phyloP scores from a whole-genome alignment of 1,139 yeast species.

The Scheffersomyces lignicola region DNA sequence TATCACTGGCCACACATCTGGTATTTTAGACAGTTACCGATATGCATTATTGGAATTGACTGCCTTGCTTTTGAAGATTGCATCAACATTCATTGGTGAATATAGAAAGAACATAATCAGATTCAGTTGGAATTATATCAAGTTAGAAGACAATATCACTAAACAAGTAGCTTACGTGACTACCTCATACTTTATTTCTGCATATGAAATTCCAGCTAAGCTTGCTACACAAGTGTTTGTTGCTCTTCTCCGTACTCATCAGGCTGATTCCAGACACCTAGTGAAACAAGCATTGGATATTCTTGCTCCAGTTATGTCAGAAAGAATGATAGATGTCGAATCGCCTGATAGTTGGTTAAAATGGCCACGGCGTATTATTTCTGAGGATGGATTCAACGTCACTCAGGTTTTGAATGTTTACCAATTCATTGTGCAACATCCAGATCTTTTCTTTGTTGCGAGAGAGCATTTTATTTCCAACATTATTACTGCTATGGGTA shows the following conservation, averaged over 20 bases:
- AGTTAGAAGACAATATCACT: constrained; percentile 83
- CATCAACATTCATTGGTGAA: constrained; percentile 60
- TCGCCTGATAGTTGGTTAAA: constrained; percentile 81
- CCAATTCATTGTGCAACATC: constrained; percentile 85
- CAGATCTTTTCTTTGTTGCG: constrained; percentile 79
- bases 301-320: constrained; percentile 85
- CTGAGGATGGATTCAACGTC: constrained; percentile 85
- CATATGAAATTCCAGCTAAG: constrained; percentile 86
- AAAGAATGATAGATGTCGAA: constrained; percentile 58
- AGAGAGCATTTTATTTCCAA: constrained; percentile 88
- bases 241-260: constrained; percentile 82
- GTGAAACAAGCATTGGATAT: constrained; percentile 88
- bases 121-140: constrained; percentile 92
- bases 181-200: constrained; percentile 81
- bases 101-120: constrained; percentile 84
- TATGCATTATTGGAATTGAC: constrained; percentile 82
- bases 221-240: constrained; percentile 91
- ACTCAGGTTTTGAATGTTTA: constrained; percentile 86
- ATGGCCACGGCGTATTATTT: constrained; percentile 90
- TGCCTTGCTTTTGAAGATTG: constrained; percentile 69
- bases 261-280: constrained; percentile 77
- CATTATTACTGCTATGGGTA: constrained; percentile 93
- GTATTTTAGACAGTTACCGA: constrained; percentile 72
- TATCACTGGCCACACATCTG: constrained; percentile 60
- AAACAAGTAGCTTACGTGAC: constrained; percentile 94